Conservation (phyloP, 2,329 filamentous ascomycete genomes). For the Talaromyces verruculosus region DNA sequence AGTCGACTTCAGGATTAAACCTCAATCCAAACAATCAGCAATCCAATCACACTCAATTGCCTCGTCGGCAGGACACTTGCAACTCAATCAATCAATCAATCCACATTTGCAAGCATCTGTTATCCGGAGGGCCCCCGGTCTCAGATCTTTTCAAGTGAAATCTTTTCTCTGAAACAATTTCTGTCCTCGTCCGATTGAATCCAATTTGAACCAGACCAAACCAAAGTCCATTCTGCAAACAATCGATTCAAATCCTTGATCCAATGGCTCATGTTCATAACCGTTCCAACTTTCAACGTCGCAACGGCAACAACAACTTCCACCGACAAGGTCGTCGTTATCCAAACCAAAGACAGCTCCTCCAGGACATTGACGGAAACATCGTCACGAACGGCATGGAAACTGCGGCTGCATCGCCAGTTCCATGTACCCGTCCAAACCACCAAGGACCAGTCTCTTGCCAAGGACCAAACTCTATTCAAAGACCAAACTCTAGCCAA, state of each 20-base stretch:
- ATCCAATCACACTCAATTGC: conserved; percentile 2
- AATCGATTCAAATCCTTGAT: background rate
- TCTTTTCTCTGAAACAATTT: background rate
- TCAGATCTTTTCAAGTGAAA: conserved; percentile 1
- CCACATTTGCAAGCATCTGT: conserved; percentile 15
- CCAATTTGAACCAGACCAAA: background rate
- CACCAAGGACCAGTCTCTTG: background rate
- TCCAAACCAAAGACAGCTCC: conserved; percentile 5
- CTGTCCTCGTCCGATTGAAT: conserved; percentile 14
- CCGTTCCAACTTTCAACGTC: background rate
- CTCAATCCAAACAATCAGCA: background rate
- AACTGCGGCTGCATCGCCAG: conserved; percentile 11
- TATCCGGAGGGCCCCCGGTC: conserved; percentile 17
- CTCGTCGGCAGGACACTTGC: conserved; percentile 17
- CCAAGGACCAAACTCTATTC: background rate
- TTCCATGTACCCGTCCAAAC: background rate
- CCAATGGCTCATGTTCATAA: conserved; percentile 11
- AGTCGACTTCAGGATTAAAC: background rate
- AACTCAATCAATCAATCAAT: conserved; percentile 9
- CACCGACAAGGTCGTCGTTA: conserved; percentile 1
- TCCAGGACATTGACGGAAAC: conserved; percentile 17
- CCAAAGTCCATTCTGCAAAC: conserved; percentile 8
- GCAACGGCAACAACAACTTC: background rate
- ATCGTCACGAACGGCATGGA: conserved; percentile 18
- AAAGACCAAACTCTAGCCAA: background rate